Percentiles rank a stretch among this genome's conserved stretches.
These are phyloP conservation scores for Phycomyces blakesleeanus DNA, from an alignment of 192 early-diverging fungal species.

Conservation along the genomic window DNA sequence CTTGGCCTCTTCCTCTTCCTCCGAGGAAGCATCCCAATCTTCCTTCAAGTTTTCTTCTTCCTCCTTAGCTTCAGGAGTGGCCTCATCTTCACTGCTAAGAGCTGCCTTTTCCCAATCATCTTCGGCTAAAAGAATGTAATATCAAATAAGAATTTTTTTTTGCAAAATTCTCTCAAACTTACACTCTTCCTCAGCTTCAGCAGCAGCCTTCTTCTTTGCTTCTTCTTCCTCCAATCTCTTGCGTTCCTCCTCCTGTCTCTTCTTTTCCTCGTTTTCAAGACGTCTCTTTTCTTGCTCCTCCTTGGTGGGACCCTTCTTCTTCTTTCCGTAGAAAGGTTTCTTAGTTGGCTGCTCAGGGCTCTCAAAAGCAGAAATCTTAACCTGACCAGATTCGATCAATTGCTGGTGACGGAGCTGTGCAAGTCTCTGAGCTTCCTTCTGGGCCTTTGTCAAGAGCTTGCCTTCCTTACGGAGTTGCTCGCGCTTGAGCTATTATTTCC, in stretches of 20 bases:
- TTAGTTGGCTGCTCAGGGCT: conserved; percentile 55
- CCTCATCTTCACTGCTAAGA: conserved; percentile 42
- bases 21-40: conserved; percentile 54
- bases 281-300: conserved; percentile 36
- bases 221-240: conserved; percentile 35
- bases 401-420: conserved; percentile 69
- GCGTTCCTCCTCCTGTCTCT: conserved; percentile 34
- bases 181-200: conserved; percentile 41
- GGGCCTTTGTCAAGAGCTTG: conserved; percentile 89
- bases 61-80: conserved; percentile 31
- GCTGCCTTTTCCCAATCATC: conserved; percentile 39
- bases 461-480: conserved; percentile 90
- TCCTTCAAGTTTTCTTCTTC: conserved; percentile 50
- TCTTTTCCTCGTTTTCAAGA: conserved; percentile 27
- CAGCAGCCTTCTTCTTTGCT: conserved; percentile 32
- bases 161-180: conserved; percentile 3
- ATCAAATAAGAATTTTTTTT: background rate
- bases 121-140: conserved; percentile 2
- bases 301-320: conserved; percentile 51
- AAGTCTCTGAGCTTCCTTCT: conserved; percentile 77
- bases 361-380: conserved; percentile 68
- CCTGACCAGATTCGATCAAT: conserved; percentile 70
- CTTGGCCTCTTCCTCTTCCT: conserved; percentile 54
- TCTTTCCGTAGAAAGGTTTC: conserved; percentile 68
- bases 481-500: conserved; percentile 56